Conservation (phyloP, 306 rosid genomes). For the Lathyrus oleraceus region DNA sequence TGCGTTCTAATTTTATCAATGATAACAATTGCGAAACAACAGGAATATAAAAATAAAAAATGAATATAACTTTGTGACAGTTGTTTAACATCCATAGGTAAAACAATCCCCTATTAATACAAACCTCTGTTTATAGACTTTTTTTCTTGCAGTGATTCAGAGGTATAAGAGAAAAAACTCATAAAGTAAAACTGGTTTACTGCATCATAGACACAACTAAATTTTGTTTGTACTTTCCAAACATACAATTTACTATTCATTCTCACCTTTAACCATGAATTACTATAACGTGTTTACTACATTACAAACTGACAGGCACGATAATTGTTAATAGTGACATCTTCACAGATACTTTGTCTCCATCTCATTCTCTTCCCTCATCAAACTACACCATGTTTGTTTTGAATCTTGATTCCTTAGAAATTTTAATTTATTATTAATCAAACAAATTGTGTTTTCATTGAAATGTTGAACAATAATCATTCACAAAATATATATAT, state of each 20-base stretch:
- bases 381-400: conserved; percentile 2
- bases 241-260: not conserved
- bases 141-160: too few species aligned
- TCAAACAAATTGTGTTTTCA: not conserved
- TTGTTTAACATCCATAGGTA: too few species aligned
- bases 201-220: not conserved
- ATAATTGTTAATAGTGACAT: conserved; percentile 34
- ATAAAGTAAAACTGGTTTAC: not conserved
- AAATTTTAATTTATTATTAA: not conserved
- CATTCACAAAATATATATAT: too few species aligned
- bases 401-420: conserved; percentile 1
- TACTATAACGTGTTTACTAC: conserved; percentile 19
- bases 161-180: too few species aligned
- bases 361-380: conserved; percentile 25
- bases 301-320: conserved; percentile 40
- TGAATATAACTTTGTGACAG: too few species aligned
- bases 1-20: too few species aligned
- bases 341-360: conserved; percentile 36
- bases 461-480: too few species aligned
- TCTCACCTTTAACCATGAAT: not conserved
- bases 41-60: too few species aligned
- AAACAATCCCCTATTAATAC: too few species aligned
- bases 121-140: too few species aligned
- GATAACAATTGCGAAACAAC: too few species aligned
- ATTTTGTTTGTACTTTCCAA: not conserved